Evolutionary conservation across 2,329 filamentous ascomycete species (phyloP), one percentile per base, ranked within the genome.

Genomic region (Fusarium sp.): DNA sequence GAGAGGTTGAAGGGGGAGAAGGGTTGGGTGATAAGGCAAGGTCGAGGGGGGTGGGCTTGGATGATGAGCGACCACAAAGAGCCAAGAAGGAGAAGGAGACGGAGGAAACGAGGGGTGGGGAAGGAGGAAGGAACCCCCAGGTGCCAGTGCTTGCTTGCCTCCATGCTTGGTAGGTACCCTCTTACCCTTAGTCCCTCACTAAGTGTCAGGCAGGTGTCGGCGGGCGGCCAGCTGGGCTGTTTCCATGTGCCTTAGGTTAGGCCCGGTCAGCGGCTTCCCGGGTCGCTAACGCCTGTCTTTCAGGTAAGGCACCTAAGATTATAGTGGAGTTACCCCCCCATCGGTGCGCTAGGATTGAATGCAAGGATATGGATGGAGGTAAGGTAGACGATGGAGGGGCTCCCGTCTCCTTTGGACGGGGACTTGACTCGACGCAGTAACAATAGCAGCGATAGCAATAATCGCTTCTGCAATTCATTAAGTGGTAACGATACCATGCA

Each of bases 71-170:
- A 75, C 64, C 64, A 64, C 66, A 59, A 67, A 69, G 65, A 62
- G 56, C 65, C 70, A 62, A 67, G 47, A 67, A 76, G 67, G 63
- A 60, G 69, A 67, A 76, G 71, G 72, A 69, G 74, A 70, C 67
- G 61, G 56, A 69, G 71, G 67, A 70, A 70, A 69, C 67, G 67
- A 74, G 71, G 66, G 74, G 77, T 78, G 77, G 77, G 65, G 77
- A 76, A 78, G 72, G 69, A 78, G 45, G 56, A 64, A 64, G 60
- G 45, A 68, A 62, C 70, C 71, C 71, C 71, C 67, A 63, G 64
- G 70, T 62, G 38, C 71, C 35, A 69, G 72, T 34, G 29, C 71
- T 72, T 60, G 60, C 67, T 62, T 72, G 60, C 60, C 20, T 47
- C 69, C 65, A 52, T 45, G 69, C 47, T 52, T 52, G 45, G 45